phyloP scores from a whole-genome alignment of 179 eudicot species.

The Beta lomatogona region DNA sequence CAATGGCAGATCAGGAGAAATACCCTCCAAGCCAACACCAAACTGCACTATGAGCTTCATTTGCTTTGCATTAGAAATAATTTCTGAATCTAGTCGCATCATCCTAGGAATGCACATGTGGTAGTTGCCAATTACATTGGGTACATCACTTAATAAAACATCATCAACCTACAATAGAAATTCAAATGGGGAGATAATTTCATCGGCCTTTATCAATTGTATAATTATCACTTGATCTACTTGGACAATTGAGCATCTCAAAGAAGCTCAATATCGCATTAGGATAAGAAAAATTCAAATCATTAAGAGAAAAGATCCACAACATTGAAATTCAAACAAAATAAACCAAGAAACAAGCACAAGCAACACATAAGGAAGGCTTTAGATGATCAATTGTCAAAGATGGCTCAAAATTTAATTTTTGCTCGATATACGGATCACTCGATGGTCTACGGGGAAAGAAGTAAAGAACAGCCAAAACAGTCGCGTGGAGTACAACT shows the following conservation, averaged over 20 bases:
- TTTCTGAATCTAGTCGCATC: slow-evolving; percentile 53
- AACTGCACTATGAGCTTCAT: slow-evolving; percentile 91
- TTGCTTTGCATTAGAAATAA: slow-evolving; percentile 65
- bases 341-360: neutral
- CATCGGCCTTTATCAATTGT: neutral
- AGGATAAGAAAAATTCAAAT: neutral
- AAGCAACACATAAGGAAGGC: neutral
- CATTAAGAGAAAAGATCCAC: neutral
- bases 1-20: slow-evolving; percentile 13
- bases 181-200: neutral
- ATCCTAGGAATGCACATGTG: slow-evolving; percentile 72
- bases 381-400: neutral
- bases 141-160: slow-evolving; percentile 54
- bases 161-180: slow-evolving; percentile 70
- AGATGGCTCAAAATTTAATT: neutral
- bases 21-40: slow-evolving; percentile 91
- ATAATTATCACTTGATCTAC: neutral
- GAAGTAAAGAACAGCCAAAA: neutral
- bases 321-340: neutral
- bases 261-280: neutral
- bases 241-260: neutral
- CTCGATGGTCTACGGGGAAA: neutral
- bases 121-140: slow-evolving; percentile 67
- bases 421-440: too few relatives aligned
- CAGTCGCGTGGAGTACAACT: neutral